Evolutionary conservation across 306 rosid genomes (phyloP), one percentile per base, ranked within the genome.

Genomic region (Glycine tomentella): DNA sequence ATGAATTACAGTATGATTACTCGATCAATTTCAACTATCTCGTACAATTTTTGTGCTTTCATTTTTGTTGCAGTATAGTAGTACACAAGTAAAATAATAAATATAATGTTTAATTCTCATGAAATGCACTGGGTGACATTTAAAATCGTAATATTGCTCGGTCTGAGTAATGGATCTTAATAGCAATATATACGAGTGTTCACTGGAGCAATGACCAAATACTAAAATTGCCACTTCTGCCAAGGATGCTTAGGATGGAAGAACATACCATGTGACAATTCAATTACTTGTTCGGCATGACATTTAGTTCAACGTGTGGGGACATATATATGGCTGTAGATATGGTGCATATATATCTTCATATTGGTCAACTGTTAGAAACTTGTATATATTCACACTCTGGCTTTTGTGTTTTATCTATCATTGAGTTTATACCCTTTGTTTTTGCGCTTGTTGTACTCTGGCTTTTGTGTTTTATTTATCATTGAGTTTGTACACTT

Each of bases 261-360:
- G 99, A 92, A 92, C 91, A 95, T 95, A 68, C 94, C 99, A 95
- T 97, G 99, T 95, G 86, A 89, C 86, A 62, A 58, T 89, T 83
- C 77, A 75, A 80, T 81, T 89, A 70, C 59, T 79, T 84, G 77
- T 87, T 84, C 77, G 84, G 53, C 86, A 67, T 86, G 85, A 75
- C 86, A 72, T 85, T 83, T 80, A 81, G 83, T 73, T 83, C 69
- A 69, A 70, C 65, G 38, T 69, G 68, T 69, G 46, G 46, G 46
- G 46, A 42, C 46, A 42, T 6, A 6, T 7, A 42, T 42, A 42
- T 42, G 46, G 46, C 9, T 42, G 46, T 42, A 42, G 46, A 6
- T 42, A 42, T 42, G 81, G 82, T 80, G 84, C 82, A 80, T 67
- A 63, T 71, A 34, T 34, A 4, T 25, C 38, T 69, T 75, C 9